Conservation (phyloP, 2,329 filamentous ascomycete genomes). For the Cladosporium oxysporum region DNA sequence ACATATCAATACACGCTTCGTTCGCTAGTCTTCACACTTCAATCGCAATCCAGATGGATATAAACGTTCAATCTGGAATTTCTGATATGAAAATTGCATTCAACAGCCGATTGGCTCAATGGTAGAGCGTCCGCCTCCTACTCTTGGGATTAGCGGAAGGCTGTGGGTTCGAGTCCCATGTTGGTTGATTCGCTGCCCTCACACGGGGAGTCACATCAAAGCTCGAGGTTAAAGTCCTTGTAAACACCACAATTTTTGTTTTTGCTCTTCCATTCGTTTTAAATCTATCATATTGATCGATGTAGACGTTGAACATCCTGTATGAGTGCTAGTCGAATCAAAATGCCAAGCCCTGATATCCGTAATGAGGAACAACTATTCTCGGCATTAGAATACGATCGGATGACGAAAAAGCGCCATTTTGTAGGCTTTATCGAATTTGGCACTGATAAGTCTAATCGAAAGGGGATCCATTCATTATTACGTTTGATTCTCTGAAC, state of each 20-base stretch:
- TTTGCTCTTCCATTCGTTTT: not conserved
- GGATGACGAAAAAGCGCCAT: not conserved
- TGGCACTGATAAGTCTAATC: not conserved
- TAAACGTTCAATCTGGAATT: rapidly evolving
- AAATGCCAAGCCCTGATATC: not conserved
- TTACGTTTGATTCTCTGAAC: not conserved
- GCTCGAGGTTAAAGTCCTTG: constrained; percentile 1
- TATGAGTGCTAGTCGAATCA: too few relatives aligned
- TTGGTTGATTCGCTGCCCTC: constrained; percentile 22
- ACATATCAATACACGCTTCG: not conserved
- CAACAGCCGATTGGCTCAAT: constrained; percentile 20
- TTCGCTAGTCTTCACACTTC: not conserved
- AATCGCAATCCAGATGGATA: not conserved
- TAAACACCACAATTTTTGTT: not conserved
- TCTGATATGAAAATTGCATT: not conserved
- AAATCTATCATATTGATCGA: too few relatives aligned
- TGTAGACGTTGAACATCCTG: too few relatives aligned
- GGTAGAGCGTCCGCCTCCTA: constrained; percentile 23
- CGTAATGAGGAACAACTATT: not conserved
- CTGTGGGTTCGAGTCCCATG: constrained; percentile 35
- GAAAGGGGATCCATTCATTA: not conserved
- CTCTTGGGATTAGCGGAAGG: constrained; percentile 24
- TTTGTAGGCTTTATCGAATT: not conserved
- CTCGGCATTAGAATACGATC: not conserved
- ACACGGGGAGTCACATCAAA: constrained; percentile 1